Evolutionary conservation across 345 rosid species (phyloP).

Genomic region (Cochlearia excelsa): DNA sequence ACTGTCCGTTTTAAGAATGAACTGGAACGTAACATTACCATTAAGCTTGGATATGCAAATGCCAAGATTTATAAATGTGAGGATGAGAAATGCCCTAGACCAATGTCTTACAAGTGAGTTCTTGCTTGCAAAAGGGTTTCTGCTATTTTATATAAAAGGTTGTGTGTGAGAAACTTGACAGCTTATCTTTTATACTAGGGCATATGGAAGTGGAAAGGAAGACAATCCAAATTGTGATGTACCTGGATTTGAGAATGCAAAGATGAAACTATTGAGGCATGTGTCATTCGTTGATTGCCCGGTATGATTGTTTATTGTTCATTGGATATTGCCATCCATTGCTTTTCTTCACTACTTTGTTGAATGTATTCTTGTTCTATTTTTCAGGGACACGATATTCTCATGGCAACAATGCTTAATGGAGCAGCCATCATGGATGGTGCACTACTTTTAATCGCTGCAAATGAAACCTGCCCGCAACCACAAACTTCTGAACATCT

Average conservation of each 20-base stretch:
- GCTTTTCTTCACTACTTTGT: neutral
- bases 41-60: conserved; percentile 97
- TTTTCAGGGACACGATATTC: conserved; percentile 93
- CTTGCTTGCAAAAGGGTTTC: neutral
- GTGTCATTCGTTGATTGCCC: conserved; percentile 99
- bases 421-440: conserved; percentile 99
- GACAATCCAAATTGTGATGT: conserved; percentile 84
- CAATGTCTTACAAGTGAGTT: conserved; percentile 87
- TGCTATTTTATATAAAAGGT: neutral
- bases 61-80: conserved; percentile 97
- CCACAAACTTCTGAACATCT: conserved; percentile 99
- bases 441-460: conserved; percentile 91
- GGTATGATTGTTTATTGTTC: conserved; percentile 39
- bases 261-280: conserved; percentile 89
- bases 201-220: conserved; percentile 97
- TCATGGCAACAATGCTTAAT: conserved; percentile 99
- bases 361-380: conserved; percentile 7
- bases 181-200: conserved; percentile 42
- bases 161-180: neutral
- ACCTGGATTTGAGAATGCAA: conserved; percentile 74
- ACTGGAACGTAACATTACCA: conserved; percentile 94
- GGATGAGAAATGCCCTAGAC: conserved; percentile 88
- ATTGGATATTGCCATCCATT: neutral
- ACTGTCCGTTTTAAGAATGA: conserved; percentile 98
- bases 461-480: conserved; percentile 96